These are phyloP conservation scores for Phascolomyces articulosus DNA, from an alignment of 371 early-diverging fungal genomes.

Conservation along the genomic window DNA sequence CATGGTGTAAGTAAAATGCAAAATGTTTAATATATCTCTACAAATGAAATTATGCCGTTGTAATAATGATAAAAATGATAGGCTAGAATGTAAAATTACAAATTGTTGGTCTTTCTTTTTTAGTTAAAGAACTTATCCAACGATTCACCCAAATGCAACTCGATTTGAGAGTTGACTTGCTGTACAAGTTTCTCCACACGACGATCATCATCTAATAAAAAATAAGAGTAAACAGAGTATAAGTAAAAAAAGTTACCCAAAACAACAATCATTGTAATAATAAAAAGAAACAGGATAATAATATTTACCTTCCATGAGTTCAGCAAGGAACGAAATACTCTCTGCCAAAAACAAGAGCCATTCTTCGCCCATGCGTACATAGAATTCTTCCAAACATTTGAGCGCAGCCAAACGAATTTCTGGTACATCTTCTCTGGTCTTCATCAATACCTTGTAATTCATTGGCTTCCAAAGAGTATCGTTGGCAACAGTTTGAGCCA, in stretches of 20 bases:
- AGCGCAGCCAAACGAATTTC: conserved; percentile 79
- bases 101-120: background rate
- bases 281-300: too few species aligned
- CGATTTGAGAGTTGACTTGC: conserved; percentile 85
- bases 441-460: conserved; percentile 79
- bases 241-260: background rate
- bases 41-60: too few species aligned
- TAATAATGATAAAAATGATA: too few species aligned
- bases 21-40: too few species aligned
- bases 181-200: conserved; percentile 83
- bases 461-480: conserved; percentile 90
- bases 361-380: conserved; percentile 87
- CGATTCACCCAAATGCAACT: conserved; percentile 88
- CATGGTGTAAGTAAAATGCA: too few species aligned
- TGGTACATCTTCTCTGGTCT: conserved; percentile 73
- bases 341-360: conserved; percentile 91
- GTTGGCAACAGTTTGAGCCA: conserved; percentile 79
- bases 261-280: too few species aligned
- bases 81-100: too few species aligned
- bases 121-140: conserved; percentile 73
- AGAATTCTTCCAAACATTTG: conserved; percentile 78
- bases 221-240: background rate
- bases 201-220: conserved; percentile 56
- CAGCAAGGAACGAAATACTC: conserved; percentile 94
- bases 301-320: conserved; percentile 81